These are phyloP conservation scores for Dioszegia crocea DNA, from an alignment of 768 basidiomycete genomes.

Conservation along the genomic window DNA sequence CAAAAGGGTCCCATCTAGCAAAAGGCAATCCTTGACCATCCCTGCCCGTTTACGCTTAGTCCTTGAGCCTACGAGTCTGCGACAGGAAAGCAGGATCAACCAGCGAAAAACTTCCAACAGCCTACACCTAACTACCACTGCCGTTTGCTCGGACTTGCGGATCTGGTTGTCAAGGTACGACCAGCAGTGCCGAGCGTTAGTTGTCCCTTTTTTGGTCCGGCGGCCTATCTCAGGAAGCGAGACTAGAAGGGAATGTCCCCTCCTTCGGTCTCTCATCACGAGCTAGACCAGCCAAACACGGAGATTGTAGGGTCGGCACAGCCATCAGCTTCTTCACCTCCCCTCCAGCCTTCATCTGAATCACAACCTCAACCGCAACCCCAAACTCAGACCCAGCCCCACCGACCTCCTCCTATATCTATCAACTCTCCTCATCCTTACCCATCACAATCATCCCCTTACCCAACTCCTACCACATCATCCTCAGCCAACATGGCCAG, in stretches of 20 bases:
- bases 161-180: neutral
- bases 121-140: neutral
- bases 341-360: neutral
- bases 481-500: neutral
- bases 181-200: neutral
- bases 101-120: too few relatives aligned
- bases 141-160: neutral
- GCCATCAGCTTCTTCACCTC: constrained; percentile 1
- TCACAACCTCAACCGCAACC: neutral
- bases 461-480: neutral
- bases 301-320: neutral
- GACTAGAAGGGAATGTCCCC: constrained; percentile 6
- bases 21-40: too few relatives aligned
- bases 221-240: too few relatives aligned
- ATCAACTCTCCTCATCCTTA: neutral
- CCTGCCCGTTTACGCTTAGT: too few relatives aligned
- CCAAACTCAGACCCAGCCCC: neutral
- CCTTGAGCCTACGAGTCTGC: too few relatives aligned
- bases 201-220: too few relatives aligned
- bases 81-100: too few relatives aligned
- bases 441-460: neutral
- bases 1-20: too few relatives aligned
- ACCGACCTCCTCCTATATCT: neutral
- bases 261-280: constrained; percentile 6
- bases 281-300: neutral